Percentiles rank a stretch among this genome's conserved stretches.
These are phyloP conservation scores for Rubroboletus pulcherrimus DNA, from an alignment of 768 basidiomycete species.

Conservation along the genomic window DNA sequence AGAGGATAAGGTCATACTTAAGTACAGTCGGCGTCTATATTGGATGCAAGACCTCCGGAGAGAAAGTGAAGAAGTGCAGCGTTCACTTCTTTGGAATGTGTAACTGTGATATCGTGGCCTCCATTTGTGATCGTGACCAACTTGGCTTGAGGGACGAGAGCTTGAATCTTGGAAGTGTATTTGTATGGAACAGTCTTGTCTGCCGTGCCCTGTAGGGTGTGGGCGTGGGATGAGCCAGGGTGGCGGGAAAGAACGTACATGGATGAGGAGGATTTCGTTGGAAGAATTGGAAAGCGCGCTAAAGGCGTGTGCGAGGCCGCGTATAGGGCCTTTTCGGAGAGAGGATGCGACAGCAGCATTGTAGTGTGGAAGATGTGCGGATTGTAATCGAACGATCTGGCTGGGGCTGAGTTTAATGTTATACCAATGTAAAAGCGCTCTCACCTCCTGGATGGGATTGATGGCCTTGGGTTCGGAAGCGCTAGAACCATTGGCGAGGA, in stretches of 20 bases:
- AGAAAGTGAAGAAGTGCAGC: conserved; percentile 28
- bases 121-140: conserved; percentile 29
- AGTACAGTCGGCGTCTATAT: background rate
- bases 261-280: conserved; percentile 58
- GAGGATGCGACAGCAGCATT: conserved; percentile 77
- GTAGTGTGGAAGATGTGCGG: conserved; percentile 70
- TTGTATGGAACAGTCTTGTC: conserved; percentile 34
- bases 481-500: conserved; percentile 38
- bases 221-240: background rate
- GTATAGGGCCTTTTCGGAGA: conserved; percentile 66
- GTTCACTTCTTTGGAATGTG: conserved; percentile 31
- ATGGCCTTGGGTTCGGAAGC: conserved; percentile 14
- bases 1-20: background rate
- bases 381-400: conserved; percentile 73
- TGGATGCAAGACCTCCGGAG: conserved; percentile 5
- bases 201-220: conserved; percentile 27
- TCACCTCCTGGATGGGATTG: conserved; percentile 44
- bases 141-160: conserved; percentile 27
- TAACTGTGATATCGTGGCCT: conserved; percentile 32
- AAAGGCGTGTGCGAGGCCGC: conserved; percentile 56
- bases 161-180: conserved; percentile 30
- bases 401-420: background rate
- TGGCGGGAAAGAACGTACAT: conserved; percentile 38
- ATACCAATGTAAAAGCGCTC: background rate
- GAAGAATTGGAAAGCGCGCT: conserved; percentile 44